phyloP scores from a whole-genome alignment of 805 yeast genomes.

The Ogataea minuta region DNA sequence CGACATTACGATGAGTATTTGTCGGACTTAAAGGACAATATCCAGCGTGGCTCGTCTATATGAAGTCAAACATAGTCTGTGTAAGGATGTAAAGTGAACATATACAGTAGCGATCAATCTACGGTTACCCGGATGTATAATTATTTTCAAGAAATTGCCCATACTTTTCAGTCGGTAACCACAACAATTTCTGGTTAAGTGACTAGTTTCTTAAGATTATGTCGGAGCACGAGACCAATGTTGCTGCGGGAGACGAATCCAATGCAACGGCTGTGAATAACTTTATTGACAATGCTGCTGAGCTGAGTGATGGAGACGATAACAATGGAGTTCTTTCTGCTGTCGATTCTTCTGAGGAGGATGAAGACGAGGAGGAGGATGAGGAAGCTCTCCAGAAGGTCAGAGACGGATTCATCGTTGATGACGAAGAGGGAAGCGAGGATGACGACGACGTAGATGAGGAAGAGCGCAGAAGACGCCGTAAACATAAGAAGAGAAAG shows the following conservation, averaged over 20 bases:
- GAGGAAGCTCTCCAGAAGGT: conserved; percentile 84
- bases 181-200: not conserved
- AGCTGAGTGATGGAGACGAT: conserved; percentile 28
- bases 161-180: not conserved
- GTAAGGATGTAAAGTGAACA: conserved; percentile 1
- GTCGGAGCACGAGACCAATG: conserved; percentile 21
- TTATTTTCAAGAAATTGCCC: conserved; percentile 7
- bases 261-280: not conserved
- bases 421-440: conserved; percentile 71
- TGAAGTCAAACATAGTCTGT: conserved; percentile 1
- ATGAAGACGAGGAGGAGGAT: conserved; percentile 81
- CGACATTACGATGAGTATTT: conserved; percentile 49
- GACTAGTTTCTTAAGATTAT: conserved; percentile 8
- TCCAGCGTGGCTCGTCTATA: conserved; percentile 24
- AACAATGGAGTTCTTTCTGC: conserved; percentile 35
- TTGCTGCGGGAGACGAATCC: conserved; percentile 1
- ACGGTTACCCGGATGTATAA: conserved; percentile 4
- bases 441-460: conserved; percentile 32
- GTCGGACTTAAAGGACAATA: conserved; percentile 22
- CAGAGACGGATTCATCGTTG: conserved; percentile 91
- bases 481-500: conserved; percentile 40
- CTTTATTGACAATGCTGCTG: conserved; percentile 31
- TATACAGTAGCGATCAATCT: not conserved
- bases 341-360: conserved; percentile 84
- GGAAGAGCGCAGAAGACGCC: conserved; percentile 34